A percentile compares a stretch with the other conserved stretches of the same genome.
These are phyloP conservation scores for Mrakia frigida DNA, from an alignment of 768 basidiomycete species.

Conservation along the genomic window DNA sequence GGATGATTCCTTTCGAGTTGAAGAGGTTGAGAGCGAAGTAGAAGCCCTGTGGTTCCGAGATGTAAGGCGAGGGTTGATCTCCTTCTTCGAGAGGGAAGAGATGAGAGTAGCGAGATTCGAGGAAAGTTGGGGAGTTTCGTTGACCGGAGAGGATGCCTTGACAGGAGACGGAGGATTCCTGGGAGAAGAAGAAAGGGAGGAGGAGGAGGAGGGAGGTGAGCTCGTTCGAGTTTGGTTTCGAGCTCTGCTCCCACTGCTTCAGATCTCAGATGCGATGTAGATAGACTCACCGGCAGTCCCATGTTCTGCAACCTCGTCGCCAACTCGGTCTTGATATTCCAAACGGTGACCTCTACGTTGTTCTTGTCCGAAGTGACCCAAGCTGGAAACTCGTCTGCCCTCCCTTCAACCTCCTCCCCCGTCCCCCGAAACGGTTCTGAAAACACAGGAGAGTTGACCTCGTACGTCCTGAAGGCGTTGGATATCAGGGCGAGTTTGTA, in stretches of 20 bases:
- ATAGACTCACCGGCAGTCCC: constrained; percentile 1
- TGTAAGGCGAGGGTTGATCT: constrained; percentile 22
- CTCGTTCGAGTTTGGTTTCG: background rate
- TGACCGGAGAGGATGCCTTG: constrained; percentile 19
- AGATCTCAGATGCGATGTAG: background rate
- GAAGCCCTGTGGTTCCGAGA: constrained; percentile 26
- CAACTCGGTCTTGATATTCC: constrained; percentile 29
- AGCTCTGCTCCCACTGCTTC: background rate
- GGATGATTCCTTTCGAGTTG: constrained; percentile 29
- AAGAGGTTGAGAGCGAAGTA: constrained; percentile 33
- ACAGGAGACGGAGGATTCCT: constrained; percentile 26
- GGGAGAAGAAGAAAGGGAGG: background rate
- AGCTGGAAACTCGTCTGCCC: constrained; percentile 21
- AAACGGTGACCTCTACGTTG: constrained; percentile 17
- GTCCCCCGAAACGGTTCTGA: constrained; percentile 25
- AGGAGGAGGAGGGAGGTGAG: background rate
- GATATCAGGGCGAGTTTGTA: constrained; percentile 29
- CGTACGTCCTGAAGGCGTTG: constrained; percentile 33
- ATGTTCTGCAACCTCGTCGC: background rate
- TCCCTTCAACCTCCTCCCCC: constrained; percentile 21
- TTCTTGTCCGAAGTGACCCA: constrained; percentile 20
- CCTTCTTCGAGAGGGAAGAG: constrained; percentile 11
- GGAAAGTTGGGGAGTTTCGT: background rate
- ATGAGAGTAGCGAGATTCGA: constrained; percentile 26
- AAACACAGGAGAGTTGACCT: constrained; percentile 22